Evolutionary conservation across 164 flowering plant species (phyloP).

Genomic region (Sedum album): DNA sequence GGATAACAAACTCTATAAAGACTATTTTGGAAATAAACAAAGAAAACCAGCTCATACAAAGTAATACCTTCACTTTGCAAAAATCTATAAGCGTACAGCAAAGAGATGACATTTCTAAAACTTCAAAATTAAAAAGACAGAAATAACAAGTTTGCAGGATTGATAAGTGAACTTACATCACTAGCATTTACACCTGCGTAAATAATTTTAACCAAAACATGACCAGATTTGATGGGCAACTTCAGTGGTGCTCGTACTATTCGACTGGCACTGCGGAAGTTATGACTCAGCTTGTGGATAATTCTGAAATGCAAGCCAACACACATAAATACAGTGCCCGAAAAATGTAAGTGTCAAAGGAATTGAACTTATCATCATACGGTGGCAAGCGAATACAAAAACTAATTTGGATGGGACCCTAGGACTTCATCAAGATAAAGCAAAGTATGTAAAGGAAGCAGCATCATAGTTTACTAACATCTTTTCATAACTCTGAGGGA

Average conservation of each 20-base stretch:
- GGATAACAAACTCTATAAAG: neutral
- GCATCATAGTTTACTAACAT: slow-evolving; percentile 34
- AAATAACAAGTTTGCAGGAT: neutral
- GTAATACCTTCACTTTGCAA: neutral
- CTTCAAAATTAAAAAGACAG: neutral
- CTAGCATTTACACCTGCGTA: slow-evolving; percentile 99
- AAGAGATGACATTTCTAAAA: neutral
- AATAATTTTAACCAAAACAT: slow-evolving; percentile 73
- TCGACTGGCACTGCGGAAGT: slow-evolving; percentile 75
- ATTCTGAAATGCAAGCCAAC: slow-evolving; percentile 38
- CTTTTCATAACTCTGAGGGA: slow-evolving; percentile 77
- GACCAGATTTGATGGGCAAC: slow-evolving; percentile 52
- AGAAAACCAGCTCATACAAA: neutral
- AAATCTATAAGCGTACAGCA: neutral
- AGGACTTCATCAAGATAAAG: neutral
- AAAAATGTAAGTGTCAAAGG: neutral
- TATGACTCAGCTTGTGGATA: slow-evolving; percentile 74
- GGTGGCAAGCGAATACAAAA: neutral
- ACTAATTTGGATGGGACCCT: neutral
- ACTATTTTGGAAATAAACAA: neutral
- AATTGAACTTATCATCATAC: too few relatives aligned
- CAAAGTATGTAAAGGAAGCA: neutral
- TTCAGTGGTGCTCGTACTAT: slow-evolving; percentile 45
- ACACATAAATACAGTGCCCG: neutral
- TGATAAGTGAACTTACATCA: slow-evolving; percentile 61